These are phyloP conservation scores for Alternaria burnsii DNA, from an alignment of 2,329 filamentous ascomycete species.

Conservation along the genomic window DNA sequence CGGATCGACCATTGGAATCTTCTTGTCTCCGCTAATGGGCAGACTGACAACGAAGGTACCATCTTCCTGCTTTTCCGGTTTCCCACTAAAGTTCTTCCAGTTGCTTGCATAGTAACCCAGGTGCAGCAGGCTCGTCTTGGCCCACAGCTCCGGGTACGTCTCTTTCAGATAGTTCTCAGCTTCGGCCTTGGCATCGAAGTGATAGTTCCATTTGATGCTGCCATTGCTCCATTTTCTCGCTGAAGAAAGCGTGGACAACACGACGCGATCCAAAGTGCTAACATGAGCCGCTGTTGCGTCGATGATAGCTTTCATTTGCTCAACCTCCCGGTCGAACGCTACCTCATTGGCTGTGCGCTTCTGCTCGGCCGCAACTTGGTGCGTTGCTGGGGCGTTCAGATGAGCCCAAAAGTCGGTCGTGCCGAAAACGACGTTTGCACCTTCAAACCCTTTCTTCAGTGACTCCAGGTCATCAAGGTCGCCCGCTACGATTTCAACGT, in stretches of 20 bases:
- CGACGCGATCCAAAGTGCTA: slow-evolving; percentile 52
- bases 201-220: slow-evolving; percentile 45
- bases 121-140: slow-evolving; percentile 40
- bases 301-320: slow-evolving; percentile 53
- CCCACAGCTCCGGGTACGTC: slow-evolving; percentile 35
- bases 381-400: slow-evolving; percentile 6
- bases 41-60: slow-evolving; percentile 29
- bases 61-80: slow-evolving; percentile 32
- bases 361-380: slow-evolving; percentile 25
- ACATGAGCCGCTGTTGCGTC: slow-evolving; percentile 50
- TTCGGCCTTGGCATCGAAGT: slow-evolving; percentile 55
- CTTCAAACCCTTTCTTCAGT: slow-evolving; percentile 26
- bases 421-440: slow-evolving; percentile 46
- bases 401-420: slow-evolving; percentile 53
- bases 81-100: slow-evolving; percentile 25
- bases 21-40: slow-evolving; percentile 29
- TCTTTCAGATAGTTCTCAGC: slow-evolving; percentile 52
- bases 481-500: slow-evolving; percentile 27
- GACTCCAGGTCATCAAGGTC: slow-evolving; percentile 25
- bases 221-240: slow-evolving; percentile 43
- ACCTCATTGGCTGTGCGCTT: slow-evolving; percentile 43
- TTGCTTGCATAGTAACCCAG: slow-evolving; percentile 36
- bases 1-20: slow-evolving; percentile 28
- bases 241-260: slow-evolving; percentile 56
- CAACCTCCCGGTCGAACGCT: slow-evolving; percentile 47